Percentiles rank a stretch among this genome's conserved stretches.
Evolutionary conservation across 805 yeast genomes (phyloP).

Genomic region (Wickerhamiella sorbophila): DNA sequence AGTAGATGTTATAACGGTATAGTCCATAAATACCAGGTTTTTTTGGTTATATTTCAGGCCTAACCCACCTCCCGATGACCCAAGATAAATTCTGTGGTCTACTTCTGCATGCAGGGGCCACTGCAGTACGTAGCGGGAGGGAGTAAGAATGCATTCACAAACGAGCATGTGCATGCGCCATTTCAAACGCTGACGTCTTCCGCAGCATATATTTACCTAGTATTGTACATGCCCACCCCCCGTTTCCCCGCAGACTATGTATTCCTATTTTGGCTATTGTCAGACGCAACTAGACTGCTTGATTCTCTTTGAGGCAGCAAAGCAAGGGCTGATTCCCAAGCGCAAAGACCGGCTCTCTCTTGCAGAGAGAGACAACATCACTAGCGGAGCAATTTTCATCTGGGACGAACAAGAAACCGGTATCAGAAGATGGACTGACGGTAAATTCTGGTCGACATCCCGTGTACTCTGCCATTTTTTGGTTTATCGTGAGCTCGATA

Average conservation of each 20-base stretch:
- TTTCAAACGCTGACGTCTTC: background rate
- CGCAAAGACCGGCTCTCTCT: slow-evolving; percentile 44
- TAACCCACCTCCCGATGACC: too few relatives aligned
- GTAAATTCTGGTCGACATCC: slow-evolving; percentile 58
- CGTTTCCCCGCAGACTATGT: slow-evolving; percentile 34
- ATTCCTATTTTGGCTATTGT: slow-evolving; percentile 48
- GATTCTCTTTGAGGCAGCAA: slow-evolving; percentile 49
- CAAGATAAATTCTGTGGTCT: too few relatives aligned
- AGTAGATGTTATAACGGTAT: too few relatives aligned
- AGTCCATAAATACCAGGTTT: too few relatives aligned
- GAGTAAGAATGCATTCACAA: too few relatives aligned
- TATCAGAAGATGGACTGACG: slow-evolving; percentile 70
- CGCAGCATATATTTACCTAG: background rate
- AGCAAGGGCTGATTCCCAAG: slow-evolving; percentile 42
- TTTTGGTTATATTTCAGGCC: too few relatives aligned
- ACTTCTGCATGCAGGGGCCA: too few relatives aligned
- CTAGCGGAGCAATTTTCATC: slow-evolving; percentile 47
- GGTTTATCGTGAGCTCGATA: slow-evolving; percentile 48
- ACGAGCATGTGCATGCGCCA: too few relatives aligned
- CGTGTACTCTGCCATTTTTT: slow-evolving; percentile 52
- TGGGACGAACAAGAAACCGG: slow-evolving; percentile 64
- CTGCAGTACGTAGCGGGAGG: too few relatives aligned
- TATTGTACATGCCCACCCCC: too few relatives aligned
- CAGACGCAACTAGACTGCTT: slow-evolving; percentile 48
- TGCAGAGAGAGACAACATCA: slow-evolving; percentile 38